These are phyloP conservation scores for Roridomyces roridus DNA, from an alignment of 768 basidiomycete species.

Conservation along the genomic window DNA sequence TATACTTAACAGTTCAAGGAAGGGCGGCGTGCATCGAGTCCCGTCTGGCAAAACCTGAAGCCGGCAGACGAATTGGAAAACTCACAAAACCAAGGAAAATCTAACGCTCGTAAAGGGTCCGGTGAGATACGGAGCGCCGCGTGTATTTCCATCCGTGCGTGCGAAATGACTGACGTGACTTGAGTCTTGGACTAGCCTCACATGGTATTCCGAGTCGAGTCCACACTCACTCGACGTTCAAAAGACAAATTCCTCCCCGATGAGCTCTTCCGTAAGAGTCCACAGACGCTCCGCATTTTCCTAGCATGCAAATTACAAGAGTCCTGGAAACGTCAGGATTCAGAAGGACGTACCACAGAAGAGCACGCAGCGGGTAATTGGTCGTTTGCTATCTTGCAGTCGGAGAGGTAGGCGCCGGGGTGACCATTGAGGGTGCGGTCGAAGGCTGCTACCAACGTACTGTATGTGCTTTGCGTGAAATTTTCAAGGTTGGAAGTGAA, in stretches of 20 bases:
- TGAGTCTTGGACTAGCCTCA: no score
- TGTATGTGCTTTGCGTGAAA: background rate
- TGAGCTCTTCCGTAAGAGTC: constrained; percentile 3
- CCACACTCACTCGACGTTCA: no score
- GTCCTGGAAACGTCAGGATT: background rate
- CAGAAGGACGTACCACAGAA: background rate
- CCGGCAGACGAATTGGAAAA: no score
- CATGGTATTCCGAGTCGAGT: no score
- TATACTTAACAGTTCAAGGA: no score
- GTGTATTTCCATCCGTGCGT: no score
- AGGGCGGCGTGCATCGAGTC: no score
- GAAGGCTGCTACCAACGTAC: constrained; percentile 1
- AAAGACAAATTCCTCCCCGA: background rate
- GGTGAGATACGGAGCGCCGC: no score
- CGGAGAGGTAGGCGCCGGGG: background rate
- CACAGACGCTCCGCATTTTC: constrained; percentile 4
- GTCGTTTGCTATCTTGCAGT: background rate
- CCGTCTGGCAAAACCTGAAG: no score
- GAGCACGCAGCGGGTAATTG: background rate
- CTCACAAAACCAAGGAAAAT: no score
- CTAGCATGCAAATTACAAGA: background rate
- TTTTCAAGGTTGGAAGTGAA: background rate
- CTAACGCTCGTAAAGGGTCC: no score
- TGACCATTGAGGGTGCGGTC: background rate
- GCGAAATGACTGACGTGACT: no score